phyloP scores from a whole-genome alignment of 768 basidiomycete species.

The Fomitopsis pulvina region DNA sequence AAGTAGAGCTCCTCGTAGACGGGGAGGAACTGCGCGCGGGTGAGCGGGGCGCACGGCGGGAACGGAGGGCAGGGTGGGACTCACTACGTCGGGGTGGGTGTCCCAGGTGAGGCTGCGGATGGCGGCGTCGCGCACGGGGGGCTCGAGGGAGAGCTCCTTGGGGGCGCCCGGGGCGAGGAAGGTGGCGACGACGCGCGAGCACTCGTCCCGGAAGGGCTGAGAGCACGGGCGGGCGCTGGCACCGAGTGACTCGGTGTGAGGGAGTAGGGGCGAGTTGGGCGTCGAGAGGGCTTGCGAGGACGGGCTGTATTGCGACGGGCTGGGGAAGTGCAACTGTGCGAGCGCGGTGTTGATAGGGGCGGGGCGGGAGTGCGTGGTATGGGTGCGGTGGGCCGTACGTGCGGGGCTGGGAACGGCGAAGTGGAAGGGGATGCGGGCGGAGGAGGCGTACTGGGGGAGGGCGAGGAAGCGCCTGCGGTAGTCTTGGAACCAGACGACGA shows the following conservation, averaged over 20 bases:
- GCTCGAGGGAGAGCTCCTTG: constrained; percentile 19
- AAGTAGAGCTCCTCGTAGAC: constrained; percentile 29
- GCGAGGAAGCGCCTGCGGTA: constrained; percentile 30
- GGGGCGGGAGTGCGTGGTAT: not conserved
- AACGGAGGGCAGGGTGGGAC: constrained; percentile 2
- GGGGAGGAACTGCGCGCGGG: constrained; percentile 24
- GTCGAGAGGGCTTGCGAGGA: not conserved
- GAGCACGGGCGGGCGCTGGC: not conserved
- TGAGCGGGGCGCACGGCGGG: not conserved
- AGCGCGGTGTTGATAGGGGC: constrained; percentile 1
- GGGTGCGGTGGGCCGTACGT: constrained; percentile 7
- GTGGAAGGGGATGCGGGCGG: constrained; percentile 7
- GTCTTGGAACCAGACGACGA: constrained; percentile 30
- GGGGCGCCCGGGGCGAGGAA: constrained; percentile 17
- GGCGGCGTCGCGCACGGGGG: constrained; percentile 21
- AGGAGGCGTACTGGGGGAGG: constrained; percentile 17
- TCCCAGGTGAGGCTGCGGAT: constrained; percentile 23
- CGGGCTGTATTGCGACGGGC: not conserved
- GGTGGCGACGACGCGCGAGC: constrained; percentile 17
- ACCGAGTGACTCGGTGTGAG: not conserved
- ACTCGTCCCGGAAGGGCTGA: constrained; percentile 22
- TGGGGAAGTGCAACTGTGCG: not conserved
- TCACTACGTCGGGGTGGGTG: constrained; percentile 33
- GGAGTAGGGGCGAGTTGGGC: not conserved
- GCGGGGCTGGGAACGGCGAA: constrained; percentile 9